phyloP scores from a whole-genome alignment of 2,329 filamentous ascomycete species.

The Neocucurbitaria cava region DNA sequence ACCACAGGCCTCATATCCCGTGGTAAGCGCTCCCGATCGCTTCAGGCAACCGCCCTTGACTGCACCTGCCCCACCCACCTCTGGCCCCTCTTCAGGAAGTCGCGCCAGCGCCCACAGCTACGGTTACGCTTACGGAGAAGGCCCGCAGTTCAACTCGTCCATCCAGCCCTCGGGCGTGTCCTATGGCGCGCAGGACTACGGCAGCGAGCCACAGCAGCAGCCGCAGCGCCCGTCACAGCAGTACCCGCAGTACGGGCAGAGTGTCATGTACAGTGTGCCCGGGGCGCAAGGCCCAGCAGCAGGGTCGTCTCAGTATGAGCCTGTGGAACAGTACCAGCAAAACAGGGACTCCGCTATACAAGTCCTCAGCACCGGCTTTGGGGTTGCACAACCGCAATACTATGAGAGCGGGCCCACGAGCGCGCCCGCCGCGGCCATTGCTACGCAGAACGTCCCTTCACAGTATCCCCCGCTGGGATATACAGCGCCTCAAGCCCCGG shows the following conservation, averaged over 20 bases:
- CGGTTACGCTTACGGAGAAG: conserved; percentile 62
- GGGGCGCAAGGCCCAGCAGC: conserved; percentile 43
- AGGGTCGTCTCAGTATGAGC: conserved; percentile 73
- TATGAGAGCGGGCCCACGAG: conserved; percentile 71
- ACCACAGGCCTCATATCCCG: conserved; percentile 51
- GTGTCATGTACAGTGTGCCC: conserved; percentile 80
- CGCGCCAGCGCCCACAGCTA: conserved; percentile 52
- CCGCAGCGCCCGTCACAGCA: conserved; percentile 60
- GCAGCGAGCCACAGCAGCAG: conserved; percentile 62
- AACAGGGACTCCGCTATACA: conserved; percentile 72
- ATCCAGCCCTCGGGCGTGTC: conserved; percentile 59
- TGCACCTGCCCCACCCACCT: conserved; percentile 51
- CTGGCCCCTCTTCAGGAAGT: conserved; percentile 49
- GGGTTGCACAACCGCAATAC: conserved; percentile 68
- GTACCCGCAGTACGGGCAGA: conserved; percentile 64
- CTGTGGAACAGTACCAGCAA: conserved; percentile 78
- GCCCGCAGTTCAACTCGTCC: conserved; percentile 63
- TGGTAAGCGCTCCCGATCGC: conserved; percentile 56
- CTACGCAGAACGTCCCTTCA: conserved; percentile 69
- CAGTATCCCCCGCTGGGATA: conserved; percentile 64
- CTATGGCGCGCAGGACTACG: conserved; percentile 70
- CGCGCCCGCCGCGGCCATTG: conserved; percentile 64
- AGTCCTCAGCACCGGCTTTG: conserved; percentile 73
- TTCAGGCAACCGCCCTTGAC: conserved; percentile 56
- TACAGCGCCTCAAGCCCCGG: conserved; percentile 68